Conservation (phyloP, 1,139 yeast genomes). For the Debaryomycetaceae sp. region DNA sequence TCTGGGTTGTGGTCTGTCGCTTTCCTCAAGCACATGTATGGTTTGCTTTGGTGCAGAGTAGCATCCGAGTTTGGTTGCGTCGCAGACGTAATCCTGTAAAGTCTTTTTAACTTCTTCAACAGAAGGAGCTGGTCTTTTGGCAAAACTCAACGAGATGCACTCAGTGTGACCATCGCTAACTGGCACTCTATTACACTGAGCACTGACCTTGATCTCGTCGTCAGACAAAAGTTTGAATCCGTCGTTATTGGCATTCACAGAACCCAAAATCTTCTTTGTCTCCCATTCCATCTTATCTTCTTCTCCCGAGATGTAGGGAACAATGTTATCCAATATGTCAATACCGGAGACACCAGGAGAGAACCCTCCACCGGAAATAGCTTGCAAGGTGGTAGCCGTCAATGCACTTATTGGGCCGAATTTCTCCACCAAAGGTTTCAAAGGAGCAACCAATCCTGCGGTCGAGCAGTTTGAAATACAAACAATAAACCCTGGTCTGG, state of each 20-base stretch:
- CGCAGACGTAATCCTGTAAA: slow-evolving; percentile 75
- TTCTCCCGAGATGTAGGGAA: slow-evolving; percentile 94
- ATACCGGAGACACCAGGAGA: slow-evolving; percentile 97
- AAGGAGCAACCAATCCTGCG: slow-evolving; percentile 95
- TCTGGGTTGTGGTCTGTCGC: slow-evolving; percentile 97
- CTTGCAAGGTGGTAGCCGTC: slow-evolving; percentile 92
- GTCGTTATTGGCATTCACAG: slow-evolving; percentile 49
- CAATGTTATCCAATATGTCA: slow-evolving; percentile 89
- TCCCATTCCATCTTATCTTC: slow-evolving; percentile 99
- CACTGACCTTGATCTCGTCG: slow-evolving; percentile 80
- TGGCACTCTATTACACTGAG: slow-evolving; percentile 95
- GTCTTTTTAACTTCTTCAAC: slow-evolving; percentile 73
- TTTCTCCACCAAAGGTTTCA: slow-evolving; percentile 82
- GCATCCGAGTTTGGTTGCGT: slow-evolving; percentile 74
- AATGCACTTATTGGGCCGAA: slow-evolving; percentile 88
- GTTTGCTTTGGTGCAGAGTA: slow-evolving; percentile 91
- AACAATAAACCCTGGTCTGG: slow-evolving; percentile 75
- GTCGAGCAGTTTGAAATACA: slow-evolving; percentile 98
- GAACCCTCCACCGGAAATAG: slow-evolving; percentile 97
- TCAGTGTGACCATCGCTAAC: slow-evolving; percentile 98
- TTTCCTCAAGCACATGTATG: slow-evolving; percentile 86
- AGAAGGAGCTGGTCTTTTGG: slow-evolving; percentile 78
- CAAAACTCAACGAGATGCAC: slow-evolving; percentile 84
- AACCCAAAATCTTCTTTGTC: slow-evolving; percentile 88
- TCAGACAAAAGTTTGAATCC: slow-evolving; percentile 62